These are phyloP conservation scores for Tulasnella sp. DNA, from an alignment of 768 basidiomycete genomes.

Conservation along the genomic window DNA sequence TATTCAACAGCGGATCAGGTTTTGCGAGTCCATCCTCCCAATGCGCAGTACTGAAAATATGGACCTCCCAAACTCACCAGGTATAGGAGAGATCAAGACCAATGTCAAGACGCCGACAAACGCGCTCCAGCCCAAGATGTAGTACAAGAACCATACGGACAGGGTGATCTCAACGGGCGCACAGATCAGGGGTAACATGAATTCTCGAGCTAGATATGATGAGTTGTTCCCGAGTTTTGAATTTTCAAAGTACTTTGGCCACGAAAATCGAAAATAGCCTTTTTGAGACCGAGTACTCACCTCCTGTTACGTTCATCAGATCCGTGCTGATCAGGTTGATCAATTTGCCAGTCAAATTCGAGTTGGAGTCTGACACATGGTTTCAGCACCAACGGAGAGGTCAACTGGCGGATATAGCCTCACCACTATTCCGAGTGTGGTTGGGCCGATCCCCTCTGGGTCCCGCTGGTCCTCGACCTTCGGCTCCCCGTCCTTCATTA, in stretches of 20 bases:
- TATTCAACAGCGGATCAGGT: constrained; percentile 34
- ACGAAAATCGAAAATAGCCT: not conserved
- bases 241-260: not conserved
- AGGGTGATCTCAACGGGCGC: constrained; percentile 34
- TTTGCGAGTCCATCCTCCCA: no score
- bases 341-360: constrained; percentile 38
- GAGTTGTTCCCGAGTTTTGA: no score
- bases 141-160: constrained; percentile 34
- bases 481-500: constrained; percentile 23
- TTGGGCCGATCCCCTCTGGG: constrained; percentile 24
- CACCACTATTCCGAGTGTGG: constrained; percentile 19
- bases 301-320: constrained; percentile 31
- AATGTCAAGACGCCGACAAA: constrained; percentile 47
- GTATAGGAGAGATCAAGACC: constrained; percentile 42
- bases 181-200: constrained; percentile 29
- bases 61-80: constrained; percentile 36
- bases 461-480: constrained; percentile 23
- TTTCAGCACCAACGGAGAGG: constrained; percentile 16
- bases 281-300: not conserved
- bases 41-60: no score
- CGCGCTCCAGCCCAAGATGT: constrained; percentile 45
- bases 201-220: constrained; percentile 26
- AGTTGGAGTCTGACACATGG: no score
- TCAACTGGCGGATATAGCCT: constrained; percentile 16
- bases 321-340: constrained; percentile 68